These are phyloP conservation scores for Phaffomyces antillensis DNA, from an alignment of 805 yeast genomes.

Conservation along the genomic window DNA sequence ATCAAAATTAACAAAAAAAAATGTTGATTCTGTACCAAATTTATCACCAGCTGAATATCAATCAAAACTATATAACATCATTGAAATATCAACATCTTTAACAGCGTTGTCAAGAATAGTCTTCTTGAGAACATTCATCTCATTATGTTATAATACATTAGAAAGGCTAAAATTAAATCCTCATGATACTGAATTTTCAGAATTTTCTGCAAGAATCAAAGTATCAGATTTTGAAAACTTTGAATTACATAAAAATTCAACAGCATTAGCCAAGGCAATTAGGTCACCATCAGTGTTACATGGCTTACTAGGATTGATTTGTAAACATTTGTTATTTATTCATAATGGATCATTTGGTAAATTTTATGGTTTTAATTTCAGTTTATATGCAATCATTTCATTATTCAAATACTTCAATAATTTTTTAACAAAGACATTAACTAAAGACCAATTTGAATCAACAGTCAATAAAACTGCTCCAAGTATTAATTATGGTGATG, in stretches of 20 bases:
- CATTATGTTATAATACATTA: slow-evolving; percentile 4
- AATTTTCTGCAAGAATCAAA: neutral
- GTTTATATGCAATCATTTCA: slow-evolving; percentile 9
- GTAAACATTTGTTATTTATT: slow-evolving; percentile 9
- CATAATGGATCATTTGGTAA: slow-evolving; percentile 11
- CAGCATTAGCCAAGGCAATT: slow-evolving; percentile 5
- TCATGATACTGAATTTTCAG: neutral
- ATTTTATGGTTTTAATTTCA: slow-evolving; percentile 10
- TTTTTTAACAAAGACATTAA: slow-evolving; percentile 2
- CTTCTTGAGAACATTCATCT: slow-evolving; percentile 12
- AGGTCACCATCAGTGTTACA: slow-evolving; percentile 10
- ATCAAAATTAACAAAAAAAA: slow-evolving; percentile 7
- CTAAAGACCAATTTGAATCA: slow-evolving; percentile 7
- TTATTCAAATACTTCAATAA: slow-evolving; percentile 11
- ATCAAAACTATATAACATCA: slow-evolving; percentile 10
- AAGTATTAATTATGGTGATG: neutral
- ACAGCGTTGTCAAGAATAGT: slow-evolving; percentile 9
- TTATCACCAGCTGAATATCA: slow-evolving; percentile 1
- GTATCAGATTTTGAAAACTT: slow-evolving; percentile 14
- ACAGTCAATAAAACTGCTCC: slow-evolving; percentile 1
- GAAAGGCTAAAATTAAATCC: slow-evolving; percentile 2
- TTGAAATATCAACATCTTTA: slow-evolving; percentile 10
- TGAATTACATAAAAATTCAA: slow-evolving; percentile 3
- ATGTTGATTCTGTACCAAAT: neutral
- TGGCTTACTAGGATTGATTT: slow-evolving; percentile 8